These are phyloP conservation scores for Gossypium davidsonii DNA, from an alignment of 441 rosid genomes.

Conservation along the genomic window DNA sequence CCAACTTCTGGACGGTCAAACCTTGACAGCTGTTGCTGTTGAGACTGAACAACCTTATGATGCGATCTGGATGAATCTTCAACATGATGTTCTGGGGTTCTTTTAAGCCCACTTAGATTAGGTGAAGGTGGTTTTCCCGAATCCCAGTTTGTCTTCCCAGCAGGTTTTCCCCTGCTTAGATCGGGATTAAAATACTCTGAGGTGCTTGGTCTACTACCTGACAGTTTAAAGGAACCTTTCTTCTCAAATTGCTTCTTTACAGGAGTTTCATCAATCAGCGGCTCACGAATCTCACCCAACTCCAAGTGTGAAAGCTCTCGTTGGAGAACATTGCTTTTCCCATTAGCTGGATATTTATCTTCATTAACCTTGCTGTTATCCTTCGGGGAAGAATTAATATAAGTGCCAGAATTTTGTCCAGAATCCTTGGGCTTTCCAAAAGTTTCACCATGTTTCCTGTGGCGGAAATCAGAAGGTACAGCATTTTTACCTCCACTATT, in stretches of 20 bases:
- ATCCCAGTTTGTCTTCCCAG: conserved; percentile 43
- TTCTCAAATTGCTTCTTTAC: conserved; percentile 50
- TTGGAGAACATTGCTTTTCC: conserved; percentile 51
- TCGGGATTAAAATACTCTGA: conserved; percentile 52
- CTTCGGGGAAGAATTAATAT: conserved; percentile 43
- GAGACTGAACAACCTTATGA: conserved; percentile 40
- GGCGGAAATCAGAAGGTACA: conserved; percentile 37
- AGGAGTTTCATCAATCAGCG: conserved; percentile 47
- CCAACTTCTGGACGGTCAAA: conserved; percentile 43
- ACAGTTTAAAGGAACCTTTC: conserved; percentile 54
- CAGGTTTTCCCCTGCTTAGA: conserved; percentile 45
- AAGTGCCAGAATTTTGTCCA: conserved; percentile 40
- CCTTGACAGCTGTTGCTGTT: conserved; percentile 37
- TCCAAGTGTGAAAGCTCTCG: conserved; percentile 83
- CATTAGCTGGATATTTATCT: conserved; percentile 39
- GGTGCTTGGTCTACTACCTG: conserved; percentile 47
- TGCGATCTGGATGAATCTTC: conserved; percentile 46
- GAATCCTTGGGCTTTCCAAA: conserved; percentile 51
- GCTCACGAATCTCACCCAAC: conserved; percentile 87
- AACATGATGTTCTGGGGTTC: conserved; percentile 39
- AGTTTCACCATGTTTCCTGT: conserved; percentile 46
- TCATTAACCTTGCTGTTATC: conserved; percentile 33
- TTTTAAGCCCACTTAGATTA: conserved; percentile 38
- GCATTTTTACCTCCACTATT: conserved; percentile 51
- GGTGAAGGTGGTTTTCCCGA: conserved; percentile 48